Base-by-base conservation (phyloP, 495 filamentous ascomycete genomes). In the Schizothecium vesticola region DNA sequence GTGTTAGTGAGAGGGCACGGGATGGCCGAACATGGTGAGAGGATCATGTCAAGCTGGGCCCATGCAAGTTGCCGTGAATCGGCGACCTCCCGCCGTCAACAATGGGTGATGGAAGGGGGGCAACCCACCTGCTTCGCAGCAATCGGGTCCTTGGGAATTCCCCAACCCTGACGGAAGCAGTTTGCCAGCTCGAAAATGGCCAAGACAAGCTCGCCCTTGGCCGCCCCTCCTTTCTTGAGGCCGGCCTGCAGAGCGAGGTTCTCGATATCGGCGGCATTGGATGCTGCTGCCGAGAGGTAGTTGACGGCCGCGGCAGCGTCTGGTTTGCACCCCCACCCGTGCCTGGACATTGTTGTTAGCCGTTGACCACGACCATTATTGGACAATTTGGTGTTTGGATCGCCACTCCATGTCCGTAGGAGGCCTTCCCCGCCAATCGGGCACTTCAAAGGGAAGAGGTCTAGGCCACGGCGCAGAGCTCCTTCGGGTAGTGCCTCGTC, bases 101-200 rank as follows among this genome's bases (percentile, higher is more conserved):
- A 28, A 31, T 31, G 4, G 26, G 60, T 4, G 25, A 28, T 36
- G 61, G 51, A 58, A 21, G 6, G 12, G 25, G 59, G 70, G 69
- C 58, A 75, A 77, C 78, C 63, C 70, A 83, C 81, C 78, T 84
- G 81, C 75, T 86, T 90, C 31, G 95, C 96, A 59, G 96, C 95
- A 68, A 90, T 86, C 62, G 92, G 87, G 73, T 99, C 95, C 77
- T 92, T 94, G 68, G 86, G 83, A 55, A 97, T 90, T 61, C 95
- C 95, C 96, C 95, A 98, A 26, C 93, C 95, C 79, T 98, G 89
- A 56, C 96, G 90, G 82, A 97, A 98, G 75, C 91, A 97, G 80
- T 98, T 97, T 29, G 91, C 95, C 75, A 92, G 76, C 78, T 99
- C 95, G 76, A 93, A 98, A 65, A 99, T 97, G 16, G 95, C 95